Evolutionary conservation across 1,139 yeast genomes (phyloP), one percentile per base, ranked within the genome.

Genomic region (Sugiyamaella sp.): DNA sequence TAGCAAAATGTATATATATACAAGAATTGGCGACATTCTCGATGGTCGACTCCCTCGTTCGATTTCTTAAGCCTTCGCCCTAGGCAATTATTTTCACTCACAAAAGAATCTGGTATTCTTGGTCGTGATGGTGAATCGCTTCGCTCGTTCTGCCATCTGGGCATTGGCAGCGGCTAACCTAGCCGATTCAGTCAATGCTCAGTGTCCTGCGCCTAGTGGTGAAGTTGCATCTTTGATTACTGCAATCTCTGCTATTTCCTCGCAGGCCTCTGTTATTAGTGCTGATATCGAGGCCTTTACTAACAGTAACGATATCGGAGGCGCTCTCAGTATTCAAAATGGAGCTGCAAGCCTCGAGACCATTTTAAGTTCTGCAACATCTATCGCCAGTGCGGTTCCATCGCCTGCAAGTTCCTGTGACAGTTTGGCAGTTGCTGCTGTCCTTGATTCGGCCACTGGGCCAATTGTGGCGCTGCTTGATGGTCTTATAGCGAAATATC

Each of bases 341-440:
- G 38, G 27, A 3, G 47, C 37, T 9, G 24, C 37, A 10, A n/a
- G 22, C 2, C n/a, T 43, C 10, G 16, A 17, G 9, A 27, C 39
- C 24, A 29, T 20, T 24, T 17, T 43, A n/a, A 33, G 24, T 33
- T 19, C 27, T 21, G 49, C 53, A 38, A n/a, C 50, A 19, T 10
- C 39, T 29, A 33, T 43, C 22, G 49, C 52, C n/a, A 48, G 41
- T 27, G 33, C 49, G 10, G 43, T 39, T 21, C 22, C 55, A 19
- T 12, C 22, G 6, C 38, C 38, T 12, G 38, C 21, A 22, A 10
- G 24, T 20, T 21, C 24, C 3, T 43, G 47, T 17, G 47, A 43
- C 14, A 19, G 39, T 19, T 16, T 21, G n/a, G 45, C 49, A 27
- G 47, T 43, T 25, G 52, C 49, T 39, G 25, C 22, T n/a, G 43